phyloP scores from a whole-genome alignment of 179 eudicot species.

The Spergularia azorica region DNA sequence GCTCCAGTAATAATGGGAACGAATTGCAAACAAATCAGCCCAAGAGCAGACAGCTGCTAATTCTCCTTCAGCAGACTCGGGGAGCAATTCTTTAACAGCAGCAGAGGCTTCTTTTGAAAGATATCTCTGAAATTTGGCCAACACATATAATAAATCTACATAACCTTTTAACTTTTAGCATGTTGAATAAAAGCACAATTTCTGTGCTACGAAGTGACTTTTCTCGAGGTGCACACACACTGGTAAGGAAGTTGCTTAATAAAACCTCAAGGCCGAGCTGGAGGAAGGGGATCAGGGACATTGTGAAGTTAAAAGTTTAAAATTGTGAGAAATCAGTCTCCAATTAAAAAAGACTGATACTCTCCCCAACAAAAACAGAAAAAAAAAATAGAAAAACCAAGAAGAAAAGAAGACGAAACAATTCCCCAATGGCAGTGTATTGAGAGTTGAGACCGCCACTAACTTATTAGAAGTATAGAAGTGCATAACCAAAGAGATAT shows the following conservation, averaged over 20 bases:
- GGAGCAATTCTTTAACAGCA: slow-evolving; percentile 76
- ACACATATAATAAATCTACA: background rate
- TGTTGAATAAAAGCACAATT: background rate
- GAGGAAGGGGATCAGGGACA: background rate
- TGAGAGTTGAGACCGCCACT: too few species aligned
- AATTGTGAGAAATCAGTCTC: background rate
- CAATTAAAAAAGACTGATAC: background rate
- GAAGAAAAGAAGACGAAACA: too few species aligned
- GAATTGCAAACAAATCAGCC: slow-evolving; percentile 72
- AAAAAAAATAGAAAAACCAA: too few species aligned
- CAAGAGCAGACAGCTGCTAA: slow-evolving; percentile 88
- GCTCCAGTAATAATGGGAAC: slow-evolving; percentile 75
- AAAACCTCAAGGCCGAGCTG: background rate
- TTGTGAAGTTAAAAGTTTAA: background rate
- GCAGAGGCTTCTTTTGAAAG: slow-evolving; percentile 67
- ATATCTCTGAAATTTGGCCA: slow-evolving; percentile 49
- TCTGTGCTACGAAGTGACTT: background rate
- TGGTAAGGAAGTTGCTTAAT: background rate
- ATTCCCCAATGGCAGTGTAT: too few species aligned
- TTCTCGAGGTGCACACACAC: background rate
- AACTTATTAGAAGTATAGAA: too few species aligned
- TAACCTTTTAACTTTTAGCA: too few species aligned
- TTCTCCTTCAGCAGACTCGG: slow-evolving; percentile 77
- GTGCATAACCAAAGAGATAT: too few species aligned
- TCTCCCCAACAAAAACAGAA: background rate